phyloP scores from a whole-genome alignment of 2,329 filamentous ascomycete species.

The Ilyonectria robusta region DNA sequence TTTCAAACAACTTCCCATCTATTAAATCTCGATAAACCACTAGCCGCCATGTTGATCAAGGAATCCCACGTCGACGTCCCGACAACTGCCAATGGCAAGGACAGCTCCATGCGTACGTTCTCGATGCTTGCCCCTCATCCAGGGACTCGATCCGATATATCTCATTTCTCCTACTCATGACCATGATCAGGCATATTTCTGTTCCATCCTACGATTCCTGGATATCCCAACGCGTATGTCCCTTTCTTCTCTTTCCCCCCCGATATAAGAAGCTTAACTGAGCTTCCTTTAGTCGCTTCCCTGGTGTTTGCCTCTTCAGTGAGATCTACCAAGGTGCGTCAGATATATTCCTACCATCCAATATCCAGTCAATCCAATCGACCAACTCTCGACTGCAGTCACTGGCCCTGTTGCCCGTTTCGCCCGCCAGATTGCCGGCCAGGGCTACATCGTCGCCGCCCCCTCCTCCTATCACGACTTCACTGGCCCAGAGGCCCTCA shows the following conservation, averaged over 20 bases:
- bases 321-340: slow-evolving; percentile 92
- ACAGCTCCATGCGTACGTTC: slow-evolving; percentile 66
- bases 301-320: slow-evolving; percentile 89
- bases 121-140: slow-evolving; percentile 3
- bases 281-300: slow-evolving; percentile 71
- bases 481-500: slow-evolving; percentile 84
- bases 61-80: slow-evolving; percentile 67
- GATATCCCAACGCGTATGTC: slow-evolving; percentile 85
- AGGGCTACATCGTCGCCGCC: slow-evolving; percentile 93
- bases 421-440: slow-evolving; percentile 89
- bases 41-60: slow-evolving; percentile 65
- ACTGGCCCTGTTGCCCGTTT: slow-evolving; percentile 92
- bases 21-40: background rate
- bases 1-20: background rate
- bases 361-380: background rate
- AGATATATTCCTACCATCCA: background rate
- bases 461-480: slow-evolving; percentile 96
- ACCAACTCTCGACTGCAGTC: slow-evolving; percentile 64
- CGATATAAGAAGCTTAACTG: slow-evolving; percentile 2
- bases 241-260: no score
- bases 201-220: slow-evolving; percentile 87
- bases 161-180: slow-evolving; percentile 33
- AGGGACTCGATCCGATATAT: slow-evolving; percentile 28
- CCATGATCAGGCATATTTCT: slow-evolving; percentile 80
- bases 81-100: slow-evolving; percentile 66